Evolutionary conservation across 1,284 basidiomycete genomes (phyloP).

Genomic region (Sporisorium sorghi): DNA sequence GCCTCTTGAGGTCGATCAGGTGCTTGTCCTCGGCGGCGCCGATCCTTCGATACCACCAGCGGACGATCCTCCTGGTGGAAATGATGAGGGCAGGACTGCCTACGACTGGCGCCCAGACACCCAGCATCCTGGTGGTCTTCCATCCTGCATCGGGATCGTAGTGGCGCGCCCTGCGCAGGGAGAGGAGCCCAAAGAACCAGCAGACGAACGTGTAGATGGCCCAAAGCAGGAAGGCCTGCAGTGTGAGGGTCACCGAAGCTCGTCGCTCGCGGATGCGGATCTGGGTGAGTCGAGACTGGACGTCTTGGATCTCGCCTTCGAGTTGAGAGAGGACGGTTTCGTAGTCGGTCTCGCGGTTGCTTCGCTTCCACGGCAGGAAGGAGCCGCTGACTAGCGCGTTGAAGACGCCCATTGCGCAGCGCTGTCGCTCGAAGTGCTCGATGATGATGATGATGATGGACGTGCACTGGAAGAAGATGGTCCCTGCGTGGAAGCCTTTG

Average conservation of each 20-base stretch:
- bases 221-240: constrained; percentile 86
- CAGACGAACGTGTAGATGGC: constrained; percentile 81
- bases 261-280: constrained; percentile 87
- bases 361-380: constrained; percentile 44
- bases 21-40: constrained; percentile 86
- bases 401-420: constrained; percentile 43
- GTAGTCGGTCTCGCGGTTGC: constrained; percentile 70
- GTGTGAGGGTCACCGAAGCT: constrained; percentile 81
- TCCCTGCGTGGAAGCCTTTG: background rate
- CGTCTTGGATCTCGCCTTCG: constrained; percentile 71
- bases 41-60: constrained; percentile 86
- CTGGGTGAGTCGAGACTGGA: constrained; percentile 83
- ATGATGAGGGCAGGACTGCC: constrained; percentile 73
- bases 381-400: constrained; percentile 47
- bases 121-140: constrained; percentile 8
- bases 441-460: too few relatives aligned
- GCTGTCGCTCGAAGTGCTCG: background rate
- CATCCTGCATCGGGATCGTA: constrained; percentile 2
- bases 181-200: constrained; percentile 74
- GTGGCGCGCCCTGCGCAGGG: constrained; percentile 7
- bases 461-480: constrained; percentile 2
- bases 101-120: constrained; percentile 48
- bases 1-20: constrained; percentile 79
- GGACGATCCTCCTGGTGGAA: constrained; percentile 83
- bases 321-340: constrained; percentile 72